phyloP scores from a whole-genome alignment of 2,329 filamentous ascomycete species.

The Penicillium palitans region DNA sequence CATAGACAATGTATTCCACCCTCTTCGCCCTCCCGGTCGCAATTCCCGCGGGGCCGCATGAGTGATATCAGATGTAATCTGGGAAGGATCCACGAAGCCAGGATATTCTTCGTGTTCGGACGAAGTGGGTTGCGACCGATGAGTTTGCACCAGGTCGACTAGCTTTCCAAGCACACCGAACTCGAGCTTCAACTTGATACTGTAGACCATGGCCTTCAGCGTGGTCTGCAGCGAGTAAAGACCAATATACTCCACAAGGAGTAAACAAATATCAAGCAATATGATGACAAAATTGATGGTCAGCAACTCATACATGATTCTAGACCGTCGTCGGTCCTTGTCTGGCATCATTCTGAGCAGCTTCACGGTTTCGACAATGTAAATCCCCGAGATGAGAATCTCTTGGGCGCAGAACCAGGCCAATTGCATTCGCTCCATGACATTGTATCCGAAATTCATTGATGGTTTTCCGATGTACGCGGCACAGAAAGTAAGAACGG shows the following conservation, averaged over 20 bases:
- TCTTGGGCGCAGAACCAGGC: conserved; percentile 49
- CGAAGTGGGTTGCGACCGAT: conserved; percentile 33
- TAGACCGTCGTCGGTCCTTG: conserved; percentile 38
- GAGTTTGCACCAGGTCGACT: conserved; percentile 40
- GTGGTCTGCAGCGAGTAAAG: conserved; percentile 48
- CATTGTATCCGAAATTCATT: conserved; percentile 43
- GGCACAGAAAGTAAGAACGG: conserved; percentile 54
- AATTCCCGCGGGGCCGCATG: conserved; percentile 31
- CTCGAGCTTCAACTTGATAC: conserved; percentile 52
- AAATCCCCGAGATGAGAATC: conserved; percentile 50
- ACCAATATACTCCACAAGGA: conserved; percentile 47
- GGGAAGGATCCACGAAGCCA: conserved; percentile 44
- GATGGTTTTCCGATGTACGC: conserved; percentile 26
- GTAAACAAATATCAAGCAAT: conserved; percentile 46
- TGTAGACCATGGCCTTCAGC: conserved; percentile 50
- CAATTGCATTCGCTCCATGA: conserved; percentile 47
- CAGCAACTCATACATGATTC: conserved; percentile 51
- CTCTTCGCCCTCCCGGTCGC: conserved; percentile 15
- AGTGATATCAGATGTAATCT: conserved; percentile 42
- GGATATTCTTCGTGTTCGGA: conserved; percentile 39
- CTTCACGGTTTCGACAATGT: conserved; percentile 54
- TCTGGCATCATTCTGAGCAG: conserved; percentile 40
- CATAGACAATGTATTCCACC: conserved; percentile 30
- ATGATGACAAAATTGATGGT: conserved; percentile 52
- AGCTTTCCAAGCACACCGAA: conserved; percentile 50